Evolutionary conservation across 495 filamentous ascomycete genomes (phyloP), one percentile per base, ranked within the genome.

Genomic region (Xylaria telfairii): DNA sequence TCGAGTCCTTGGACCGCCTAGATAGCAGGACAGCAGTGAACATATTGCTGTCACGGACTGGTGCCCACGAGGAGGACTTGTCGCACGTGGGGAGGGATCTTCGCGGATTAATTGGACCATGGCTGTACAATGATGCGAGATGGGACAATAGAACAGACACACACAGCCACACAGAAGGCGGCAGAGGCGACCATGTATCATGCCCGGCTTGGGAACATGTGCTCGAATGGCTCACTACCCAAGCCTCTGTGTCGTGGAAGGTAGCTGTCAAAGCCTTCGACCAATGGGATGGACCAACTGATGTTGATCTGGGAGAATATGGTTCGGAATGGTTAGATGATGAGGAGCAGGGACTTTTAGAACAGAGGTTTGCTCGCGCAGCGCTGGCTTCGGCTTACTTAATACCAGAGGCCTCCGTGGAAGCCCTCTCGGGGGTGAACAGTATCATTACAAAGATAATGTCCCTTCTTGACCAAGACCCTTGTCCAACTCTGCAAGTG

Each of bases 281-380:
- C 57, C 87, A 92, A 64, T 98, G 94, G 94, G 87, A 90, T 74
- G 94, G 94, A 0, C 93, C 94, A 4, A 82, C 82, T 59, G 93
- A 97, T 81, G 84, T 93, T 28, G 94, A 97, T 74, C 76, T 94
- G 51, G 93, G 91, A 21, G 92, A 90, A 9, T 93, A 90, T 80
- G 87, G 82, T 12, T 81, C 85, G 0, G 72, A 75, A 47, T 85
- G 85, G 75, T 65, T 90, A 8, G 80, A 85, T 53, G 84, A 89
- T 13, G 82, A 88, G 3, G 83, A 87, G 17, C 81, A 83, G 41
- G 81, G 81, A 47, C 78, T 87, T 64, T 80, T 94, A 9, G 85
- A 88, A 42, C 75, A 77, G 56, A 84, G 86, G 66, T 97, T 95
- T 77, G 90, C 88, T 6, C 92, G 92, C 72, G 85, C 92, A 10